Base-by-base conservation (phyloP, 2,329 filamentous ascomycete species). In the Trichoderma citrinoviride region DNA sequence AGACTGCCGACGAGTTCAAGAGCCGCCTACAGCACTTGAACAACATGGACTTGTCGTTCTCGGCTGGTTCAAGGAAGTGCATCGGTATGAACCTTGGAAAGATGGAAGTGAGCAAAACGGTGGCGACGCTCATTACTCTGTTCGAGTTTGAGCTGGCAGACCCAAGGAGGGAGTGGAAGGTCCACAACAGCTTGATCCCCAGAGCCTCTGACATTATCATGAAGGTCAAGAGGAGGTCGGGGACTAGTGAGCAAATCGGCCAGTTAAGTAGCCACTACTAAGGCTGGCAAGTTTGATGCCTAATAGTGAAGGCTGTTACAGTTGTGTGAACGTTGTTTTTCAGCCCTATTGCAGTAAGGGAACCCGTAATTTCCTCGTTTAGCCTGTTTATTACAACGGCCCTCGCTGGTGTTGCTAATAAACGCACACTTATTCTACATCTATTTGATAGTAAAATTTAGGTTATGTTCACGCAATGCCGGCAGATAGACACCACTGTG, bases 31-130 rank as follows among this genome's bases (percentile, higher is more conserved):
- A 67, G 41, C 73, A 78, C 1, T 66, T 74, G 12, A 77, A 77
- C 64, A 69, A 73, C 50, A 64, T 73, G 1, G 76, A 78, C 66
- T 69, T 80, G 29, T 72, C 74, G 0, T 82, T 82, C 69, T 79
- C 79, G 5, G 77, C 72, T 3, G 80, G 80, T 15, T 76, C 73
- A 1, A 73, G 80, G 1, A 70, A 76, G 10, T 82, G 79, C 55
- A 75, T 82, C 40, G 80, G 80, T 3, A 76, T 74, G 33, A 72
- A 80, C 62, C 67, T 82, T 47, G 77, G 74, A 0, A 70, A 78
- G 43, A 68, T 80, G 43, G 77, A 81, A 67, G 77, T 76, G 3
- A 79, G 79, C 67, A 84, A 85, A 70, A 70, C 83, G 14, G 71
- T 83, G 23, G 75, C 78, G 3, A 81, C 78, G 19, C 63, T 82